Evolutionary conservation across 139 green algal species (phyloP).

Genomic region (Micromonas commoda): DNA sequence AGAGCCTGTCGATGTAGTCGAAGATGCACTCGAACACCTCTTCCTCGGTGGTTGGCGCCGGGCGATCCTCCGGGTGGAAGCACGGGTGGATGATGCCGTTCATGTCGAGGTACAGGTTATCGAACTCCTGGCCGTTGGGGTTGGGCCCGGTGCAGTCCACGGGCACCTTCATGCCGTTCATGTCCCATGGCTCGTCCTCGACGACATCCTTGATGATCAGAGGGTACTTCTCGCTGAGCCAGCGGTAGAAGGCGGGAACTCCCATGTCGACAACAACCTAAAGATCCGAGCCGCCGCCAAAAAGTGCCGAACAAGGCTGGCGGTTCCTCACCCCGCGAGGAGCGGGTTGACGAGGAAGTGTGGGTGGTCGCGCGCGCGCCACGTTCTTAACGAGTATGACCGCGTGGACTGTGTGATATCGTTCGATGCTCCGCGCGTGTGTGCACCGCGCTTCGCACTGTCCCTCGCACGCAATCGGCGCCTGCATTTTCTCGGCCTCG

Average conservation of each 20-base stretch:
- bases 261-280: constrained; percentile 80
- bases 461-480: no score
- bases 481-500: no score
- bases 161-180: constrained; percentile 75
- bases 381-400: no score
- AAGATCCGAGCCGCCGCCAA: no score
- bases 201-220: constrained; percentile 88
- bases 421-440: no score
- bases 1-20: constrained; percentile 98
- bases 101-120: constrained; percentile 99
- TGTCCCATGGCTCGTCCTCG: constrained; percentile 61
- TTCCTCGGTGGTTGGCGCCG: constrained; percentile 79
- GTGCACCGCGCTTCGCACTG: no score
- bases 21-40: constrained; percentile 98
- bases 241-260: constrained; percentile 95
- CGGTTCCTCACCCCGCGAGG: no score
- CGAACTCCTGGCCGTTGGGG: constrained; percentile 94
- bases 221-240: constrained; percentile 95
- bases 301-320: no score
- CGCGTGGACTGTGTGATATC: no score
- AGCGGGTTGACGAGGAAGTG: no score
- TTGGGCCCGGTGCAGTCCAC: constrained; percentile 84
- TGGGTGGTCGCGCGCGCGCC: no score
- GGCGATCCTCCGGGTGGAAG: constrained; percentile 96
- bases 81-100: constrained; percentile 99